Base-by-base conservation (phyloP, 163 green algal genomes). In the Coccomyxa subellipsoidea region DNA sequence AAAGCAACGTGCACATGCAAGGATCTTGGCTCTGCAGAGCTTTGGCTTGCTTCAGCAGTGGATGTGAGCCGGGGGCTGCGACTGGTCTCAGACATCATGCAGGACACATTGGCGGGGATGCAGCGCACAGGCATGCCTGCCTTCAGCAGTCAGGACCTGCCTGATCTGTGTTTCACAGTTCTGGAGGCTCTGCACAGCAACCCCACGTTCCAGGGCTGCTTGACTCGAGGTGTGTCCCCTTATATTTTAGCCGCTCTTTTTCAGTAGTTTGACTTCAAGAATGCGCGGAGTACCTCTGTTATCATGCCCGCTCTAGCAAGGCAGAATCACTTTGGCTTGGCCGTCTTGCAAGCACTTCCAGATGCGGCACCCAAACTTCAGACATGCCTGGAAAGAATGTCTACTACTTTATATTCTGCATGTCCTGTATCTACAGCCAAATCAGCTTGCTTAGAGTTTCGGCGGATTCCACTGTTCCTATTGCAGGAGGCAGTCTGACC, bases 401-500 rank as follows among this genome's bases (percentile, higher is more conserved):
- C 23, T 8, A 59, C 4, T 27, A 5, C 47, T 27, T 59, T 18
- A 12, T 59, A 59, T 59, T 5, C 47, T 59, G 23, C 2, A 7
- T 18, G 23, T 6, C 4, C 47, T 59, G 15, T 59, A 27, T 18
- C 47, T 59, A 27, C 47, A 1, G 47, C 15, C 47, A 1, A 59
- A 59, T 1, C 21, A 59, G 21, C 3, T 18, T 59, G 47, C 23
- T 59, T 59, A 2, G 5, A 18, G 4, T 59, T 23, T 2, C 2
- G 21, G 21, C 47, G 23, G 3, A 6, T 59, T 21, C 21, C 4
- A 8, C 23, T 59, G 47, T 18, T 59, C 23, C 23, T 12, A 18
- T 54, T 38, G 21, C 66, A 73, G 80, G 80, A 38, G 80, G 80
- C 40, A 80, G 54, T 8, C 71, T 84, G 18, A 37, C 78, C 32